phyloP scores from a whole-genome alignment of 2,329 filamentous ascomycete species.

The Cladosporium sp. region DNA sequence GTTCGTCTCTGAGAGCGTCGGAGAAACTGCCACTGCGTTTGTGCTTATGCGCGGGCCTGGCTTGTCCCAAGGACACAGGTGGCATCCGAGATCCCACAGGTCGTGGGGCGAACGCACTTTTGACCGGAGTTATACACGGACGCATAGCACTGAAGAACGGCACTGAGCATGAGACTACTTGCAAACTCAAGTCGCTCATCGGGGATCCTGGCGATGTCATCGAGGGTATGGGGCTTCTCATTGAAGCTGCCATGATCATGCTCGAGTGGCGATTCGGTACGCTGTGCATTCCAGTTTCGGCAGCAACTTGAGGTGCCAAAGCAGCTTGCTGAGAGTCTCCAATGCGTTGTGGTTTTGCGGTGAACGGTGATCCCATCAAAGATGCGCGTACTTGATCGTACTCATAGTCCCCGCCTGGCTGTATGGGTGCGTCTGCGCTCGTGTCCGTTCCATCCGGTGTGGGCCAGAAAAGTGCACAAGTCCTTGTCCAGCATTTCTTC shows the following conservation, averaged over 20 bases:
- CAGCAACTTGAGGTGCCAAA: slow-evolving; percentile 13
- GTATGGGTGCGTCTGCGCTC: slow-evolving; percentile 65
- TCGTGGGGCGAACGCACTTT: slow-evolving; percentile 13
- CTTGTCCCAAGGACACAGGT: slow-evolving; percentile 16
- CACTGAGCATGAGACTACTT: slow-evolving; percentile 61
- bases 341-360: slow-evolving; percentile 5
- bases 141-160: slow-evolving; percentile 41
- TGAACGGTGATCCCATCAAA: neutral
- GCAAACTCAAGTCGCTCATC: slow-evolving; percentile 53
- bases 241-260: slow-evolving; percentile 4
- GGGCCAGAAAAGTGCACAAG: slow-evolving; percentile 89
- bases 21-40: slow-evolving; percentile 86
- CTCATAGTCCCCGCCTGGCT: slow-evolving; percentile 63
- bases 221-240: slow-evolving; percentile 12
- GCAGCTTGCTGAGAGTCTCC: slow-evolving; percentile 19
- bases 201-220: slow-evolving; percentile 38
- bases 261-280: slow-evolving; percentile 2
- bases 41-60: slow-evolving; percentile 55
- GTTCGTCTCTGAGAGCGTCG: slow-evolving; percentile 74
- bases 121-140: slow-evolving; percentile 16
- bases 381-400: slow-evolving; percentile 26
- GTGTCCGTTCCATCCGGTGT: slow-evolving; percentile 58
- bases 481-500: slow-evolving; percentile 95
- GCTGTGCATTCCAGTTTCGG: slow-evolving; percentile 13
- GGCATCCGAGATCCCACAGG: slow-evolving; percentile 21